Percentiles rank a stretch among this genome's conserved stretches.
phyloP scores from a whole-genome alignment of 202 grass and related monocot genomes.

The Dendrocalamus latiflorus region DNA sequence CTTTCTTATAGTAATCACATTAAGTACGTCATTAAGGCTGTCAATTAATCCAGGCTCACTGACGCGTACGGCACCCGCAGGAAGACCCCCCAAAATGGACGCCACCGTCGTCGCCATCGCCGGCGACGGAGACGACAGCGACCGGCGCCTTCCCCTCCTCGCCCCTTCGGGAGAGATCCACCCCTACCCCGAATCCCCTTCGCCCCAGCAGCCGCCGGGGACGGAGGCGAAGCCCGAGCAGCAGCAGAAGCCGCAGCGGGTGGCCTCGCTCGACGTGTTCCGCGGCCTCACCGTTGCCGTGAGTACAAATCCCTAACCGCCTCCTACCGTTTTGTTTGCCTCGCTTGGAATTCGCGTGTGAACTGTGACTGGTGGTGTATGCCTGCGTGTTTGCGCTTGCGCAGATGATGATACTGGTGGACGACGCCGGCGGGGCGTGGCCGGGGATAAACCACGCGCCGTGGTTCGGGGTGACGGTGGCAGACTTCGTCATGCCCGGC shows the following conservation, averaged over 20 bases:
- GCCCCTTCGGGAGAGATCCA: constrained; percentile 38
- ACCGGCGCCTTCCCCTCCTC: constrained; percentile 25
- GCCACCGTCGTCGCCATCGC: neutral
- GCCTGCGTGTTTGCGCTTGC: too few species aligned
- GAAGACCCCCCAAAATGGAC: constrained; percentile 44
- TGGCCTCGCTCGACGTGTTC: too few species aligned
- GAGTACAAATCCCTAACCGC: neutral
- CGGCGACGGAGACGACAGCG: constrained; percentile 33
- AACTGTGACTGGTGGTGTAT: too few species aligned
- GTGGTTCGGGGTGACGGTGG: constrained; percentile 78
- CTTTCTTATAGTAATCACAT: too few species aligned
- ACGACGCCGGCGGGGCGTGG: constrained; percentile 79
- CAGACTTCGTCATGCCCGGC: constrained; percentile 78
- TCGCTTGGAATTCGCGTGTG: neutral
- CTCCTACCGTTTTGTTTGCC: neutral
- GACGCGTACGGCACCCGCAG: too few species aligned
- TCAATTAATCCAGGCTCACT: too few species aligned
- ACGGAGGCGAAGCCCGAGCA: too few species aligned
- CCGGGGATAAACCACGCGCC: constrained; percentile 89
- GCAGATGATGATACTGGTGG: too few species aligned
- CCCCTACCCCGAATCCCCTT: too few species aligned
- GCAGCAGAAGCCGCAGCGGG: too few species aligned
- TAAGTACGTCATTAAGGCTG: too few species aligned
- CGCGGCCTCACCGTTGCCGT: constrained; percentile 53
- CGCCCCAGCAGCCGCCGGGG: too few species aligned